Percentiles rank a stretch among this genome's conserved stretches.
phyloP scores from a whole-genome alignment of 2,329 filamentous ascomycete genomes.

The Biscogniauxia marginata region DNA sequence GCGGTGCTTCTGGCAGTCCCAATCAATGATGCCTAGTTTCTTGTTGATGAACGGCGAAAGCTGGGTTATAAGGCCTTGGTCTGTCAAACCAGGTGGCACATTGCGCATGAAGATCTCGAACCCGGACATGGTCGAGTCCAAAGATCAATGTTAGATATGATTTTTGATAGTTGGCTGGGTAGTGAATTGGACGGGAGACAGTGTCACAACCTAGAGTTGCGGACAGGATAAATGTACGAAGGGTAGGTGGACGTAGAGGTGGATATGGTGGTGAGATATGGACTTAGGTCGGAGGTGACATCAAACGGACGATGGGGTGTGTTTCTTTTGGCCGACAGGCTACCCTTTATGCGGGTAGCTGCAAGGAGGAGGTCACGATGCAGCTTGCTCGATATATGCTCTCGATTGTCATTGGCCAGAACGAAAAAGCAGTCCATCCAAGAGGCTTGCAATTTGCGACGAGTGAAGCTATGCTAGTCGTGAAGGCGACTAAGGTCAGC shows the following conservation, averaged over 20 bases:
- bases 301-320: neutral
- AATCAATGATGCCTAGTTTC: slow-evolving; percentile 41
- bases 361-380: neutral
- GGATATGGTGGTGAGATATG: neutral
- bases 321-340: neutral
- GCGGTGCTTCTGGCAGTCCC: slow-evolving; percentile 42
- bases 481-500: neutral
- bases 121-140: slow-evolving; percentile 16
- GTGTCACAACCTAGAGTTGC: neutral
- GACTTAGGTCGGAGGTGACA: too few relatives aligned
- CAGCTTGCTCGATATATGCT: neutral
- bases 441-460: neutral
- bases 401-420: neutral
- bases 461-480: neutral
- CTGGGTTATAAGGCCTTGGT: slow-evolving; percentile 37
- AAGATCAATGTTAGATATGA: neutral
- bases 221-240: neutral
- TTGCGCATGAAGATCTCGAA: slow-evolving; percentile 47
- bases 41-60: slow-evolving; percentile 40
- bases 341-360: neutral
- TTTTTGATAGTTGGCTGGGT: neutral
- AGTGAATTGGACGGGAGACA: neutral
- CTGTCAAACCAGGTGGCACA: slow-evolving; percentile 41
- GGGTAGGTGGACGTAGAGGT: neutral
- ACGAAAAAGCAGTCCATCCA: neutral